A percentile compares a stretch with the other conserved stretches of the same genome.
phyloP scores from a whole-genome alignment of 2,329 filamentous ascomycete genomes.

The Aspergillus uvarum region DNA sequence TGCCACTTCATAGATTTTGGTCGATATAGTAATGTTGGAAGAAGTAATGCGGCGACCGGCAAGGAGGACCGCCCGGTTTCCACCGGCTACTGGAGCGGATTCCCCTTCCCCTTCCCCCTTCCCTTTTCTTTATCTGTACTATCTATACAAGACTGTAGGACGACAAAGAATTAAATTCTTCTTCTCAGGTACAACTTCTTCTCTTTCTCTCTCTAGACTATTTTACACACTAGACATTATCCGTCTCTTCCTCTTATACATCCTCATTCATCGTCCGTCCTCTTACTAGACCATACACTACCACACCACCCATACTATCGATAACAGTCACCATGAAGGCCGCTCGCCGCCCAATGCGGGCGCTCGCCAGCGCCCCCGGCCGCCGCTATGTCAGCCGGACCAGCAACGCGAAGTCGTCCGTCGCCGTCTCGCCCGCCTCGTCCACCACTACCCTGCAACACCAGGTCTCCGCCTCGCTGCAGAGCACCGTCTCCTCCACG shows the following conservation, averaged over 20 bases:
- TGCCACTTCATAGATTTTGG: too few relatives aligned
- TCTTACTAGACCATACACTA: background rate
- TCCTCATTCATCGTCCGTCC: constrained; percentile 1
- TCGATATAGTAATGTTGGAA: too few relatives aligned
- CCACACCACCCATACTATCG: background rate
- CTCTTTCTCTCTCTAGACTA: background rate
- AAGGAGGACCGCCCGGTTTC: constrained; percentile 18
- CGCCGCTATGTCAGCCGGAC: constrained; percentile 34
- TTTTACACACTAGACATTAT: background rate
- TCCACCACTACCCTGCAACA: constrained; percentile 22
- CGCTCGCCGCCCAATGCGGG: constrained; percentile 29
- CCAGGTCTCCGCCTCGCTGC: constrained; percentile 21
- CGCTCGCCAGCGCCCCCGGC: constrained; percentile 12
- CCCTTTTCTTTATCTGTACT: background rate
- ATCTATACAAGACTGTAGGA: background rate
- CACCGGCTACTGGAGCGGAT: constrained; percentile 19
- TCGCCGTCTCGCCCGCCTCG: constrained; percentile 24
- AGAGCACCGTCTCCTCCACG: constrained; percentile 25
- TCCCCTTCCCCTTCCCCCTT: background rate
- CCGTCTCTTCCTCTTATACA: background rate
- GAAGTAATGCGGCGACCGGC: background rate
- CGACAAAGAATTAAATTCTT: background rate
- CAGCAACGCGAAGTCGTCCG: constrained; percentile 33
- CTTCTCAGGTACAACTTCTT: background rate
- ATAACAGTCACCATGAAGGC: constrained; percentile 29